Conservation (phyloP, 139 green algal genomes). For the Chlamydomonas sphaeroides region DNA sequence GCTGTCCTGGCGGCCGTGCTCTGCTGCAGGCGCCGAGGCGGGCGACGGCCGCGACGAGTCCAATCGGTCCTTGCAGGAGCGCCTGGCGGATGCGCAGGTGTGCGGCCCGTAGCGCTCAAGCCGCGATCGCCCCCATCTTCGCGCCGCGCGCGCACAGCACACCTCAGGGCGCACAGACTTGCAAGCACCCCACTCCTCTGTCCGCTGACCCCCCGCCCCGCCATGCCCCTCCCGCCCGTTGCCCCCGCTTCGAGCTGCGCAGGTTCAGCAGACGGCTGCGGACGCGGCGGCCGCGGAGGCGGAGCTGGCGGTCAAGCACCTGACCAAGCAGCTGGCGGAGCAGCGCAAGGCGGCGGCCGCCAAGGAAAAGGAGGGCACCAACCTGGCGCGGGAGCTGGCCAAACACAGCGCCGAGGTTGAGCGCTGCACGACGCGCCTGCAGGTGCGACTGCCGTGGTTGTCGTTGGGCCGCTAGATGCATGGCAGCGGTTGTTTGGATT, state of each 20-base stretch:
- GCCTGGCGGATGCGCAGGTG: conserved; percentile 67
- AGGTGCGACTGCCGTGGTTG: conserved; percentile 31
- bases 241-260: background rate
- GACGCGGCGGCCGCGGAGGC: conserved; percentile 60
- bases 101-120: no score
- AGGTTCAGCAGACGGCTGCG: conserved; percentile 58
- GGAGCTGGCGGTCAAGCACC: conserved; percentile 77
- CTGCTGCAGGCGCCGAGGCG: conserved; percentile 74
- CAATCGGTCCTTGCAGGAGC: conserved; percentile 82
- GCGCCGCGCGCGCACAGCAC: no score
- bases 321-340: conserved; percentile 83
- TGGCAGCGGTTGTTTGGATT: no score
- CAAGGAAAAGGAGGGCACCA: conserved; percentile 83
- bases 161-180: no score
- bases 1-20: no score
- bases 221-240: no score
- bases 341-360: conserved; percentile 71
- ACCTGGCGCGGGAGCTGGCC: conserved; percentile 71
- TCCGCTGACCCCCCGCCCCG: no score
- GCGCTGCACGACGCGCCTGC: conserved; percentile 41
- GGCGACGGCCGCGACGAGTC: conserved; percentile 86
- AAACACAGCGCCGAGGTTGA: conserved; percentile 62
- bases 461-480: no score
- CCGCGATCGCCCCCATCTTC: no score
- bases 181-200: no score